A percentile compares a stretch with the other conserved stretches of the same genome.
These are phyloP conservation scores for Spergularia bocconei DNA, from an alignment of 148 eudicot genomes.

Conservation along the genomic window DNA sequence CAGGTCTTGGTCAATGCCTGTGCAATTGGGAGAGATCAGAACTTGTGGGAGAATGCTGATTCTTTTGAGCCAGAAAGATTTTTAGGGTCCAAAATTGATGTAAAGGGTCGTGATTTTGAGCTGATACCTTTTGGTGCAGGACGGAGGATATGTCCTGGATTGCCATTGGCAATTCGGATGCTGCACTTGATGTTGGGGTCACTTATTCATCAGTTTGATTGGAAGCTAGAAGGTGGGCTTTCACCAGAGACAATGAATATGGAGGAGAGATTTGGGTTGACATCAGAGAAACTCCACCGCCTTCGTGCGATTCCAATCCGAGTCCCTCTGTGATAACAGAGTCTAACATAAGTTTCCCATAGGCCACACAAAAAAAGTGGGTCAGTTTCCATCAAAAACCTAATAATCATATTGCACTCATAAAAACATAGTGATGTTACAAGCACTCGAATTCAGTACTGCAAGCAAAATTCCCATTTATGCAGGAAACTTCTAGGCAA, in stretches of 20 bases:
- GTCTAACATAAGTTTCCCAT: neutral
- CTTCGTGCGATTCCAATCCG: conserved; percentile 15
- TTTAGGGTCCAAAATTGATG: conserved; percentile 12
- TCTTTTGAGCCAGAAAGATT: conserved; percentile 16
- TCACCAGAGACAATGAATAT: conserved; percentile 13
- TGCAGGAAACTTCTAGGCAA: neutral
- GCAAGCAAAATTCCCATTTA: neutral
- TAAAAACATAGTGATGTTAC: neutral
- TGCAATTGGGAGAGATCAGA: conserved; percentile 9
- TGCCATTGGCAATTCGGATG: conserved; percentile 17
- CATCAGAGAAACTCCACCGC: conserved; percentile 14
- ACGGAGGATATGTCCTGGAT: conserved; percentile 17
- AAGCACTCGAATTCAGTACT: neutral
- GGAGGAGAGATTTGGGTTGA: conserved; percentile 18
- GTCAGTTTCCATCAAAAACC: neutral
- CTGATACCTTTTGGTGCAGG: conserved; percentile 16
- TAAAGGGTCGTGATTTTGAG: conserved; percentile 16
- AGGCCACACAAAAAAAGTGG: neutral
- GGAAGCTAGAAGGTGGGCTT: conserved; percentile 15
- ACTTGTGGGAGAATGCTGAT: conserved; percentile 9
- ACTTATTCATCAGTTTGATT: conserved; percentile 7
- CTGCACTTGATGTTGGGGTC: conserved; percentile 18
- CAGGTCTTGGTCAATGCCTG: conserved; percentile 14
- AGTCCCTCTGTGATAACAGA: neutral
- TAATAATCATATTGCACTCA: neutral